Evolutionary conservation across 2,329 filamentous ascomycete species (phyloP).

Genomic region (Periconia macrospinosa): DNA sequence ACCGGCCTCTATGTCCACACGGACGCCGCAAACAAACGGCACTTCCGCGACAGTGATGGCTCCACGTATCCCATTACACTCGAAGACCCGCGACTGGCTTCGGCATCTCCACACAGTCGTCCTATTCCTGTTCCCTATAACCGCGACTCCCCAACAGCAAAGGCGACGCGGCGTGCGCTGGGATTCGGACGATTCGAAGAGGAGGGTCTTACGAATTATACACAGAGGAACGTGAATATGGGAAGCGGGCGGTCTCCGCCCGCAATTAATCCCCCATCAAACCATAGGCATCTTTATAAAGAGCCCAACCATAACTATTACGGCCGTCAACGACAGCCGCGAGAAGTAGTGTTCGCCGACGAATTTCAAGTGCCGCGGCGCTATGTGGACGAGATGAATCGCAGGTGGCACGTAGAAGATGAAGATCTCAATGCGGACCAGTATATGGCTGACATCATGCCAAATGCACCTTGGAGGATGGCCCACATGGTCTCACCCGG

Average conservation of each 20-base stretch:
- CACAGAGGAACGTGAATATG: too few species aligned
- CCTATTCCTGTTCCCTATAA: background rate
- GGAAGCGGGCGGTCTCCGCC: too few species aligned
- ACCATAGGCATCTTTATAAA: too few species aligned
- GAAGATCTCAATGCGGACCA: constrained; percentile 9
- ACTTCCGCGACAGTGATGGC: too few species aligned
- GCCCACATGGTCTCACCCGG: background rate
- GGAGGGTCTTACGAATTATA: background rate
- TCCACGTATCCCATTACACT: too few species aligned
- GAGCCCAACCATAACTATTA: too few species aligned
- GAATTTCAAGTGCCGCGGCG: constrained; percentile 7
- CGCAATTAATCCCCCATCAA: too few species aligned
- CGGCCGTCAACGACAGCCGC: too few species aligned
- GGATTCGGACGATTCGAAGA: background rate
- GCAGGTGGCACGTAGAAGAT: constrained; percentile 14
- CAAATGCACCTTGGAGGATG: constrained; percentile 4
- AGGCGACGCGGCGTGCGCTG: background rate
- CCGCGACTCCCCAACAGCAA: background rate
- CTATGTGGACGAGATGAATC: constrained; percentile 20
- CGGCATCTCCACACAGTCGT: background rate
- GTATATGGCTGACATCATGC: constrained; percentile 6
- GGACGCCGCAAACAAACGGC: too few species aligned
- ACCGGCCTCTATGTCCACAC: too few species aligned
- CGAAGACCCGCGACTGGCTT: too few species aligned
- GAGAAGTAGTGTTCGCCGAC: too few species aligned